Percentiles rank a stretch among this genome's conserved stretches.
Evolutionary conservation across 2,329 filamentous ascomycete genomes (phyloP).

Genomic region (Chrysoporthe puriensis): DNA sequence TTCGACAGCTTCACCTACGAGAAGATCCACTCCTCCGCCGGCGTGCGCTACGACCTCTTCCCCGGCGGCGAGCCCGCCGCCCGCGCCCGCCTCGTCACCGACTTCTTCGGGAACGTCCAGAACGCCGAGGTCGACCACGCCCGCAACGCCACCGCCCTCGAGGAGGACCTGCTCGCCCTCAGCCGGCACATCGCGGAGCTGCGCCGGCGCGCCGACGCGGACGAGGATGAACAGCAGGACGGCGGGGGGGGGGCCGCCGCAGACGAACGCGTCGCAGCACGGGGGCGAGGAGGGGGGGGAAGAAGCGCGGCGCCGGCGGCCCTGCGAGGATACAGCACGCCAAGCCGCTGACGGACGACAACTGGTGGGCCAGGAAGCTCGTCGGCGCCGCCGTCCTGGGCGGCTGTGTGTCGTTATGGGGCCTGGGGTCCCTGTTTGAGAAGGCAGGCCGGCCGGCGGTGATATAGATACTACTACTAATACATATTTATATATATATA

Average conservation of each 20-base stretch:
- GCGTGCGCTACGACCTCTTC: conserved; percentile 95
- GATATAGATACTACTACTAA: neutral
- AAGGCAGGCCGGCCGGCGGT: conserved; percentile 34
- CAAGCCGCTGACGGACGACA: conserved; percentile 66
- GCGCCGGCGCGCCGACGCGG: conserved; percentile 51
- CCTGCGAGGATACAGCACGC: conserved; percentile 47
- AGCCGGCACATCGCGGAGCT: conserved; percentile 66
- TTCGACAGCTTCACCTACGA: conserved; percentile 95
- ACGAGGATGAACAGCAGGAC: conserved; percentile 6
- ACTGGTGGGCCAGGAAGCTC: conserved; percentile 69
- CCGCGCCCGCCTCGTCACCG: conserved; percentile 81
- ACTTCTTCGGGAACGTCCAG: conserved; percentile 98
- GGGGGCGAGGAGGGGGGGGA: conserved; percentile 18
- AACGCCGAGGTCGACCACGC: conserved; percentile 84
- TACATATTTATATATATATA: neutral
- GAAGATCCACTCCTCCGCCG: conserved; percentile 92
- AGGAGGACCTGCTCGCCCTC: conserved; percentile 78
- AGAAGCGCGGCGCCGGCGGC: conserved; percentile 22
- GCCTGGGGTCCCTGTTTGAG: conserved; percentile 57
- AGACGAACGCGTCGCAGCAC: too few relatives aligned
- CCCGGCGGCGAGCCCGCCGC: conserved; percentile 78
- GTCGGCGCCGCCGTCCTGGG: conserved; percentile 64
- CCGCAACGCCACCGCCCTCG: conserved; percentile 59
- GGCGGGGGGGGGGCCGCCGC: too few relatives aligned
- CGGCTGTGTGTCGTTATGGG: conserved; percentile 65